These are phyloP conservation scores for Dimocarpus longan DNA, from an alignment of 345 rosid species.

Conservation along the genomic window DNA sequence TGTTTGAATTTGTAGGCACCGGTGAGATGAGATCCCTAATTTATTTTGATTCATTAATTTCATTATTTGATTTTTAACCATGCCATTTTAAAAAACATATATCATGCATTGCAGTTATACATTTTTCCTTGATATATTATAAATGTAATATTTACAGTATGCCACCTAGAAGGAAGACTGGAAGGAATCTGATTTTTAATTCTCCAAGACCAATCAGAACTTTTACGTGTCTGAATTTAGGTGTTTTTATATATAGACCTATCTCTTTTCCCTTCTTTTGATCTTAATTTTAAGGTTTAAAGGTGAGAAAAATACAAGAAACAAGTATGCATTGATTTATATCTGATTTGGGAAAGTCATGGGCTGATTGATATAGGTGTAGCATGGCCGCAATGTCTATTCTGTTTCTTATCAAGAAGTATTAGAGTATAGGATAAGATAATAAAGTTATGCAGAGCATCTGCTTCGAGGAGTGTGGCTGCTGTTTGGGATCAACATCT, in stretches of 20 bases:
- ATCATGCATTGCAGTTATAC: neutral
- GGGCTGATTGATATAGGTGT: too few species aligned
- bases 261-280: neutral
- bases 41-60: neutral
- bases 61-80: neutral
- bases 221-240: too few species aligned
- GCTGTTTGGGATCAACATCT: too few species aligned
- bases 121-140: neutral
- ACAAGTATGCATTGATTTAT: neutral
- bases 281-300: neutral
- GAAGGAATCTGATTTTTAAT: neutral
- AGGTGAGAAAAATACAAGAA: neutral
- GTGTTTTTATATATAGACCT: too few species aligned
- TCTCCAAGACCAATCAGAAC: neutral
- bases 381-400: too few species aligned
- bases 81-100: neutral
- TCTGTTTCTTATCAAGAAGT: too few species aligned
- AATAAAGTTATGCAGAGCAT: too few species aligned
- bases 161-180: neutral
- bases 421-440: too few species aligned
- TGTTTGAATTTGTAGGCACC: slow-evolving; percentile 95
- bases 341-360: neutral
- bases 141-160: neutral
- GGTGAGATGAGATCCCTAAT: slow-evolving; percentile 41
- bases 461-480: too few species aligned